Percentiles rank a stretch among this genome's conserved stretches.
Evolutionary conservation across 2,329 filamentous ascomycete genomes (phyloP).

Genomic region (Claviceps digitariae): DNA sequence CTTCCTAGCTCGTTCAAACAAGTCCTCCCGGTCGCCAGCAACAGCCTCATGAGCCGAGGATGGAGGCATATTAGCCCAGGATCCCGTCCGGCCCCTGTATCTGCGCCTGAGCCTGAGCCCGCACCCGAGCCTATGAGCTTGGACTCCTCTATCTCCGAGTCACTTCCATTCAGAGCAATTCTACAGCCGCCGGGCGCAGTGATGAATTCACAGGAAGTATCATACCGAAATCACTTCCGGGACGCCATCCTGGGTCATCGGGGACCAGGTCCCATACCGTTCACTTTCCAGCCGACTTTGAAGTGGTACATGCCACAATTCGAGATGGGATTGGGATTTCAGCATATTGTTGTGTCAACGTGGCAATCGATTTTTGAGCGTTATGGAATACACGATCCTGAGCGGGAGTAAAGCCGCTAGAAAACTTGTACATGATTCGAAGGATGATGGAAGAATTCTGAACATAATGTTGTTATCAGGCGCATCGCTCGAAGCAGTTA

Average conservation of each 20-base stretch:
- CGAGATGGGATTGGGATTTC: conserved; percentile 32
- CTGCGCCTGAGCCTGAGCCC: too few relatives aligned
- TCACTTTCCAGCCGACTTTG: conserved; percentile 31
- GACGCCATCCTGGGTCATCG: conserved; percentile 4
- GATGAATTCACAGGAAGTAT: background rate
- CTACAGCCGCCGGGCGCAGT: conserved; percentile 32
- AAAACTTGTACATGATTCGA: background rate
- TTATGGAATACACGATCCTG: conserved; percentile 14
- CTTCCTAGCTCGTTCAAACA: conserved; percentile 19
- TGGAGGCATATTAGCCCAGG: conserved; percentile 23
- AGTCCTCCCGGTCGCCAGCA: conserved; percentile 22
- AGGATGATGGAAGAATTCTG: background rate
- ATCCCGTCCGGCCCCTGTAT: too few relatives aligned
- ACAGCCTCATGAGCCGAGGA: conserved; percentile 18
- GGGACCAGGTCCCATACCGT: conserved; percentile 11
- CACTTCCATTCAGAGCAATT: conserved; percentile 20
- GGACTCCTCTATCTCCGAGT: background rate
- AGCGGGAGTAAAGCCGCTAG: conserved; percentile 3
- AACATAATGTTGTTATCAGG: background rate
- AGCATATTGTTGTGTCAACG: conserved; percentile 31
- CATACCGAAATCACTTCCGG: conserved; percentile 27
- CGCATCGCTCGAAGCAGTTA: background rate
- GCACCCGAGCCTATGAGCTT: background rate
- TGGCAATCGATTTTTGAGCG: conserved; percentile 29
- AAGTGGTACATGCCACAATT: conserved; percentile 38